phyloP scores from a whole-genome alignment of 495 filamentous ascomycete species.

The Parathielavia hyrcaniae region DNA sequence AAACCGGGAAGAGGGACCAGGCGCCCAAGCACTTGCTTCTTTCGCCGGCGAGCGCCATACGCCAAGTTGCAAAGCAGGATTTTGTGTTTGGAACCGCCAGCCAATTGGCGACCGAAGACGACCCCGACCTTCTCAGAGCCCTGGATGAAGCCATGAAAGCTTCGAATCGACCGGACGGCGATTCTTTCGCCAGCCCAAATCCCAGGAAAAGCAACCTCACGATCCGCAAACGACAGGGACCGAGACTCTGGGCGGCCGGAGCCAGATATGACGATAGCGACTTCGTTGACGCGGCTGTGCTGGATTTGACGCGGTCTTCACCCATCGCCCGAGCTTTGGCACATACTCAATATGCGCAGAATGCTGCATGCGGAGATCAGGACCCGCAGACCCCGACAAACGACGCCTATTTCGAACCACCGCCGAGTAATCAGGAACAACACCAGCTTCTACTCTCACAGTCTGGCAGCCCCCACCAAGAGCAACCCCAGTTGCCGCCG shows the following conservation, averaged over 20 bases:
- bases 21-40: conserved; percentile 51
- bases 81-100: conserved; percentile 91
- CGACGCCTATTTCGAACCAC: conserved; percentile 26
- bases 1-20: conserved; percentile 41
- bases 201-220: conserved; percentile 29
- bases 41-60: conserved; percentile 65
- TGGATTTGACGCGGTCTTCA: conserved; percentile 51
- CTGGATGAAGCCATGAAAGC: conserved; percentile 62
- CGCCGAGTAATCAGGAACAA: conserved; percentile 34
- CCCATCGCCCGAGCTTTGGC: conserved; percentile 13
- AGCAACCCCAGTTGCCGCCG: conserved; percentile 14
- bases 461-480: conserved; percentile 10
- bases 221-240: conserved; percentile 10
- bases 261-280: conserved; percentile 58
- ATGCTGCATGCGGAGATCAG: background rate
- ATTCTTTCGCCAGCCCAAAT: conserved; percentile 35
- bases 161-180: conserved; percentile 46
- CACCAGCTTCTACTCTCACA: conserved; percentile 23
- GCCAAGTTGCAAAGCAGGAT: conserved; percentile 64
- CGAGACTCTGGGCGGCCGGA: conserved; percentile 60
- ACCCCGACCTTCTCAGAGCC: conserved; percentile 60
- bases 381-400: background rate
- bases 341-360: background rate
- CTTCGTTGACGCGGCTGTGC: conserved; percentile 51
- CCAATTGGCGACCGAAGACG: conserved; percentile 73